These are phyloP conservation scores for Miamiensis avidus DNA, from an alignment of 169 alveolate species.

Conservation along the genomic window DNA sequence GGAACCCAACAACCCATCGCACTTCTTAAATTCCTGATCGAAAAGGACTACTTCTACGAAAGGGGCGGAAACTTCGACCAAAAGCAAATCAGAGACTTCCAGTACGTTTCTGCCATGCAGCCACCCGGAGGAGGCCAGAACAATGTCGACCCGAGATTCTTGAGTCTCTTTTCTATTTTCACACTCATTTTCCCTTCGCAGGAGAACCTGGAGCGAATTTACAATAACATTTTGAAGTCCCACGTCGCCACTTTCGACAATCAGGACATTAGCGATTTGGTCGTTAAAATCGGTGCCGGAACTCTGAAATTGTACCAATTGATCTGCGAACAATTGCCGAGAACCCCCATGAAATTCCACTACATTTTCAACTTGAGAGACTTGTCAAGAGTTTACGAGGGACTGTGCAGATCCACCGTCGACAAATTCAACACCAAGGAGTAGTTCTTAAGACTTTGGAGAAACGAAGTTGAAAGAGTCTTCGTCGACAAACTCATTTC, in stretches of 20 bases:
- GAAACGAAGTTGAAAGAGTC: conserved; percentile 93
- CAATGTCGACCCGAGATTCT: conserved; percentile 91
- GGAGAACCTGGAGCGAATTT: conserved; percentile 87
- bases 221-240: conserved; percentile 85
- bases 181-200: conserved; percentile 82
- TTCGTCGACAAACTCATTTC: conserved; percentile 91
- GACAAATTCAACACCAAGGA: conserved; percentile 78
- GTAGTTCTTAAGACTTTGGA: conserved; percentile 89
- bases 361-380: conserved; percentile 94
- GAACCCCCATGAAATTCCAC: conserved; percentile 94
- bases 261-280: conserved; percentile 75
- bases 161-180: conserved; percentile 85
- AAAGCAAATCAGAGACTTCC: conserved; percentile 83
- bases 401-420: conserved; percentile 83
- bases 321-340: conserved; percentile 83
- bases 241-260: conserved; percentile 73
- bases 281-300: conserved; percentile 84
- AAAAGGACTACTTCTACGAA: conserved; percentile 83
- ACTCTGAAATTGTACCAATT: conserved; percentile 84
- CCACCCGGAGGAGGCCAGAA: conserved; percentile 94
- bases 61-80: conserved; percentile 86
- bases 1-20: conserved; percentile 97
- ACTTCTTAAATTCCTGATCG: conserved; percentile 90
- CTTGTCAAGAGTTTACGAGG: conserved; percentile 91
- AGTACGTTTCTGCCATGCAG: conserved; percentile 89